Evolutionary conservation across 352 stramenopile species (phyloP).

Genomic region (Pythium angustatum): DNA sequence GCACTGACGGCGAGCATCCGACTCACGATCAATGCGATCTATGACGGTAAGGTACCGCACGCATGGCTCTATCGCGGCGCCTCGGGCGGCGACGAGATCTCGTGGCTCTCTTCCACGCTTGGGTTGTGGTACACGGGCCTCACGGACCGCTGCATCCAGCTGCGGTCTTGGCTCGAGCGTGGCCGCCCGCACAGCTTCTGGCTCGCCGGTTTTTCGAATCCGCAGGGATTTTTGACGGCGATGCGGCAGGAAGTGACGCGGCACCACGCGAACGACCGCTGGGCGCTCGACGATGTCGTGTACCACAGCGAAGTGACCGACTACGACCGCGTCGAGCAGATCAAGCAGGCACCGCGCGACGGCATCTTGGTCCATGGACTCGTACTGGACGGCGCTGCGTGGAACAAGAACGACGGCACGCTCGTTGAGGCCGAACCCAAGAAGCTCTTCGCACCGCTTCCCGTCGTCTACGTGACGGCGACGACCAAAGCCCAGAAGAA

Average conservation of each 20-base stretch:
- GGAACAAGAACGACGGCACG: constrained; percentile 69
- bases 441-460: constrained; percentile 64
- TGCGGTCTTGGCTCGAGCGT: constrained; percentile 64
- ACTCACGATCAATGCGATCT: constrained; percentile 62
- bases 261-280: constrained; percentile 68
- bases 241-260: constrained; percentile 75
- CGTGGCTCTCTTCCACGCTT: constrained; percentile 65
- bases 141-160: constrained; percentile 54
- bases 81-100: constrained; percentile 55
- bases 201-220: constrained; percentile 75
- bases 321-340: constrained; percentile 77
- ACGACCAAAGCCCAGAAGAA: constrained; percentile 79
- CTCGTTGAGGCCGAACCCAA: constrained; percentile 82
- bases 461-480: constrained; percentile 76
- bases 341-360: constrained; percentile 70
- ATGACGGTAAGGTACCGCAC: constrained; percentile 66
- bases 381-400: constrained; percentile 70
- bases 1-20: constrained; percentile 52
- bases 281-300: constrained; percentile 77
- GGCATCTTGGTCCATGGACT: constrained; percentile 77
- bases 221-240: constrained; percentile 76
- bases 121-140: constrained; percentile 72
- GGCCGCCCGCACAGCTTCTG: constrained; percentile 71
- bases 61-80: constrained; percentile 49
- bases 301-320: constrained; percentile 85